These are phyloP conservation scores for Aristolochia contorta DNA, from an alignment of 164 flowering plant genomes.

Conservation along the genomic window DNA sequence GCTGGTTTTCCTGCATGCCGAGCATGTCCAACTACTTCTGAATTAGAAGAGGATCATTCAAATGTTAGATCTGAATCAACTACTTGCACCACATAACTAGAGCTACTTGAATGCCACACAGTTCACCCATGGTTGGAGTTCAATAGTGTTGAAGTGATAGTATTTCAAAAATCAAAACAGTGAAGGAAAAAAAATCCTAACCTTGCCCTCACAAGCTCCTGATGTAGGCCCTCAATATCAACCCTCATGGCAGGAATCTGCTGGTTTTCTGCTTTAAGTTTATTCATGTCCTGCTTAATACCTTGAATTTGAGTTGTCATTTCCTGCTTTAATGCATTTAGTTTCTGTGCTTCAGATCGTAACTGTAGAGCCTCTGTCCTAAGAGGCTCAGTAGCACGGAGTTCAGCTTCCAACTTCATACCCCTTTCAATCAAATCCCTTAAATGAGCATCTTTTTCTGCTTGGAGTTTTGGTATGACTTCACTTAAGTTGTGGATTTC, in stretches of 20 bases:
- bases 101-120: no score
- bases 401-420: slow-evolving; percentile 56
- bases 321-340: slow-evolving; percentile 38
- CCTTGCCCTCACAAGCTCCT: slow-evolving; percentile 56
- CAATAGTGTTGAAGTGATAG: no score
- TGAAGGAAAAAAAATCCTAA: slow-evolving; percentile 9
- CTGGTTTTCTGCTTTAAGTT: slow-evolving; percentile 43
- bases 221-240: slow-evolving; percentile 40
- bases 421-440: slow-evolving; percentile 54
- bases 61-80: no score
- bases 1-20: no score
- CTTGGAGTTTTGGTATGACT: slow-evolving; percentile 37
- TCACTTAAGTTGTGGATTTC: slow-evolving; percentile 42
- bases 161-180: neutral
- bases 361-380: slow-evolving; percentile 42
- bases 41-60: no score
- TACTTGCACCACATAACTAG: no score
- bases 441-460: slow-evolving; percentile 41
- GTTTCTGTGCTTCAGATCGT: slow-evolving; percentile 42
- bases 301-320: slow-evolving; percentile 41
- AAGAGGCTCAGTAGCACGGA: slow-evolving; percentile 46
- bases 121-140: no score
- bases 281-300: slow-evolving; percentile 32
- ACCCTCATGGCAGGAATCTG: slow-evolving; percentile 35
- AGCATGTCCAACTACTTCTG: no score